Evolutionary conservation across 345 rosid genomes (phyloP).

Genomic region (Bruguiera parviflora): DNA sequence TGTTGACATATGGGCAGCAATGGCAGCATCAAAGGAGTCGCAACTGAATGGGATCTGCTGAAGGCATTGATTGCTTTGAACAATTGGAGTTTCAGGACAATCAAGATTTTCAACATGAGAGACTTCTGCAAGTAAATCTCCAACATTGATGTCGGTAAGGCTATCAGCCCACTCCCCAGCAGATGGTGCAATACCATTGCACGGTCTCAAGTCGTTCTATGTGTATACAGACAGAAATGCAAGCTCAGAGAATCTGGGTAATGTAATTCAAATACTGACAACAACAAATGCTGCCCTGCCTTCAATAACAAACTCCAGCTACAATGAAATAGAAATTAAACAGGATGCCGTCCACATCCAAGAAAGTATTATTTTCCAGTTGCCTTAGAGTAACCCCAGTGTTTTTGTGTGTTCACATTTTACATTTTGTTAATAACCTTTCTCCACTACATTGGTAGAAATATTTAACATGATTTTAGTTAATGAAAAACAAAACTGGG

Average conservation of each 20-base stretch:
- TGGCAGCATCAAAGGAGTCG: slow-evolving; percentile 97
- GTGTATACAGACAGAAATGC: slow-evolving; percentile 7
- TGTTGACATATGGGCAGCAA: slow-evolving; percentile 88
- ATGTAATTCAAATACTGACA: no score
- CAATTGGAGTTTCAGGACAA: slow-evolving; percentile 33
- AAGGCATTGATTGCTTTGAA: slow-evolving; percentile 46
- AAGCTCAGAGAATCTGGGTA: slow-evolving; percentile 13
- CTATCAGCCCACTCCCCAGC: slow-evolving; percentile 97
- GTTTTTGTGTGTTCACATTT: no score
- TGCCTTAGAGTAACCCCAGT: no score
- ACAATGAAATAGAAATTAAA: no score
- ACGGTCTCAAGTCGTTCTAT: slow-evolving; percentile 43
- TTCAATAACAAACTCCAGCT: no score
- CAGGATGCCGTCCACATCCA: no score
- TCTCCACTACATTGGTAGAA: no score
- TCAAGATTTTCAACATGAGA: slow-evolving; percentile 43
- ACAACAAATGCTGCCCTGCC: no score
- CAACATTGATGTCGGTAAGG: slow-evolving; percentile 83
- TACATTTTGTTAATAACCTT: no score
- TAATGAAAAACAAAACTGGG: no score
- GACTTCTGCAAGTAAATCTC: slow-evolving; percentile 79
- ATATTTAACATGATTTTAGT: no score
- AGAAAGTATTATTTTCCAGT: no score
- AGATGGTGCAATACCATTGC: slow-evolving; percentile 26
- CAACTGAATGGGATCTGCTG: slow-evolving; percentile 60